Evolutionary conservation across 2,329 filamentous ascomycete genomes (phyloP), one percentile per base, ranked within the genome.

Genomic region (Ascocoryne sarcoides): DNA sequence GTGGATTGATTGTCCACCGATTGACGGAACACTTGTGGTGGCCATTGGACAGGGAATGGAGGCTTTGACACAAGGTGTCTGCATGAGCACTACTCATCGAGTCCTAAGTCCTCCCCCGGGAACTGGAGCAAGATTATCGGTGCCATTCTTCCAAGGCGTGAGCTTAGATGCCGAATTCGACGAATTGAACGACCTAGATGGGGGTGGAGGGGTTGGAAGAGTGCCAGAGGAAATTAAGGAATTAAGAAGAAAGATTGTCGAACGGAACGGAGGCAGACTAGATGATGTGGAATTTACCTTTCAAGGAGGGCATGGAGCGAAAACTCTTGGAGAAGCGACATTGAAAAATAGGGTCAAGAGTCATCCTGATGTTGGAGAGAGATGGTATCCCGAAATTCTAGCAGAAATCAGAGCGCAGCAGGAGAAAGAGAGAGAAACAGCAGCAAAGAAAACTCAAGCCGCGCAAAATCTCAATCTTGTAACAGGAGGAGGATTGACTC

Each of bases 241-340:
- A 56, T 69, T 84, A 65, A 68, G 83, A 36, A 65, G 74, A 47
- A 63, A 67, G 47, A 69, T 85, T 15, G 56, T 83, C 2, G 69
- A 67, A 54, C 57, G 54, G 37, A 75, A 75, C 21, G 77, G 74
- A 1, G 65, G 69, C 19, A 61, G 75, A 29, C 60, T 77, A 32
- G 82, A 87, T 53, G 84, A 89, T 55, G 84, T 90, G 33, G 87
- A 93, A 65, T 93, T 92, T 59, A 92, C 86, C 2, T 93, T 93
- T 56, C 73, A 79, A 78, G 71, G 46, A 69, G 76, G 41, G 75
- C 70, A 57, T 74, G 77, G 12, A 10, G 51, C 53, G n/a, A 77
- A 73, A 58, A 80, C 74, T 50, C 64, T 93, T 7, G 86, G 87
- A 4, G 85, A 93, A 67, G 87, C 86, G 9, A 93, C 85, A 43